Evolutionary conservation across 495 filamentous ascomycete species (phyloP), one percentile per base, ranked within the genome.

Genomic region (Daldinia concentrica): DNA sequence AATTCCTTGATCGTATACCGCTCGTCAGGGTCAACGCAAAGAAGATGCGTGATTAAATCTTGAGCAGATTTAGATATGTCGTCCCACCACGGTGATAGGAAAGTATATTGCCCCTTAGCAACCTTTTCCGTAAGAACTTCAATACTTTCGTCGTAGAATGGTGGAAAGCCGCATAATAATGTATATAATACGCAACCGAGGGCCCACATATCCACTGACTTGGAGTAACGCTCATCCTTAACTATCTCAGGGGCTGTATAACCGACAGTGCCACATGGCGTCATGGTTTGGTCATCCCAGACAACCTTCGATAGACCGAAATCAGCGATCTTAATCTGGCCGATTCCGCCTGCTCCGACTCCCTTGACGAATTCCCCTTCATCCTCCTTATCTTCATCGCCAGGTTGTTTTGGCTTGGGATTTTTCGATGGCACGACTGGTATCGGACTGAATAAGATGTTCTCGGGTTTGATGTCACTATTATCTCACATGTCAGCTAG

Each of bases 191-290:
- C 95, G 80, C 95, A 99, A 11, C 95, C 95, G 39, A 99, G 80
- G 12, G 95, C 95, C 95, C 95, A 99, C 95, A 99, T 99, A 71
- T 99, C 95, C 43, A 99, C 95, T 73, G 93, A 94, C 84, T 98
- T 99, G 6, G 95, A 98, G 76, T 99, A 99, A 39, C 95, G 89
- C 79, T 99, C 95, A 81, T 99, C 95, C 81, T 98, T 98, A 59
- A 99, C 95, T 57, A 99, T 99, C 79, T 99, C 95, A 5, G 95
- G 95, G n/a, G 95, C 95, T 15, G 95, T 98, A 79, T 99, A 99
- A 32, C 95, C 95, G 61, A 98, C 95, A 3, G 95, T 99, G 34
- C 95, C 95, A 79, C 95, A 99, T 22, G 95, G 95, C 2, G 95
- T 99, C 93, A 98, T 98, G n/a, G 95, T 99, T 76, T 97, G 92